These are phyloP conservation scores for Trifolium subterraneum DNA, from an alignment of 306 rosid species.

Conservation along the genomic window DNA sequence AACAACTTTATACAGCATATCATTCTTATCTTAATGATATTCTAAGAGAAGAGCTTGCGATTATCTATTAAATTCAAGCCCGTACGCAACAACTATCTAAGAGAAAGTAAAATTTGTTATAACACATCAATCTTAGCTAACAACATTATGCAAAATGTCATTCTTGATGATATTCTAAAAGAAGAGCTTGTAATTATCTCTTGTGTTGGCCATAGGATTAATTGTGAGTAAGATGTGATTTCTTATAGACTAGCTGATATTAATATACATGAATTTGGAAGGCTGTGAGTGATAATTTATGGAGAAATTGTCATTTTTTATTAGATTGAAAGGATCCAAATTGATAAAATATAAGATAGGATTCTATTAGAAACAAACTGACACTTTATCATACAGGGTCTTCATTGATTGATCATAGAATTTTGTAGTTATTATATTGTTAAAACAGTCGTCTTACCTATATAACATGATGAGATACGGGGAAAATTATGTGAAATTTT, in stretches of 20 bases:
- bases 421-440: neutral
- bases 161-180: no score
- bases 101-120: no score
- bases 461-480: neutral
- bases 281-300: neutral
- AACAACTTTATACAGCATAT: no score
- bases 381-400: neutral
- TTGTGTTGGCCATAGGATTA: neutral
- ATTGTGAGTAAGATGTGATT: neutral
- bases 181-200: no score
- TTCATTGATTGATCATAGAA: neutral
- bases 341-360: neutral
- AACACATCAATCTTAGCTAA: no score
- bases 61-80: no score
- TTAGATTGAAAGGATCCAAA: neutral
- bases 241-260: neutral
- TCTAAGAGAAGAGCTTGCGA: no score
- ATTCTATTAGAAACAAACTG: neutral
- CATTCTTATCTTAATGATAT: no score
- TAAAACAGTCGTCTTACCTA: neutral
- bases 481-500: neutral
- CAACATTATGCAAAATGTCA: no score
- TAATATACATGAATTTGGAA: neutral
- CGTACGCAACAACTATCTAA: no score
- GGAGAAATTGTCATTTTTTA: neutral